Evolutionary conservation across 2,329 filamentous ascomycete genomes (phyloP), one percentile per base, ranked within the genome.

Genomic region (Fusarium sp.): DNA sequence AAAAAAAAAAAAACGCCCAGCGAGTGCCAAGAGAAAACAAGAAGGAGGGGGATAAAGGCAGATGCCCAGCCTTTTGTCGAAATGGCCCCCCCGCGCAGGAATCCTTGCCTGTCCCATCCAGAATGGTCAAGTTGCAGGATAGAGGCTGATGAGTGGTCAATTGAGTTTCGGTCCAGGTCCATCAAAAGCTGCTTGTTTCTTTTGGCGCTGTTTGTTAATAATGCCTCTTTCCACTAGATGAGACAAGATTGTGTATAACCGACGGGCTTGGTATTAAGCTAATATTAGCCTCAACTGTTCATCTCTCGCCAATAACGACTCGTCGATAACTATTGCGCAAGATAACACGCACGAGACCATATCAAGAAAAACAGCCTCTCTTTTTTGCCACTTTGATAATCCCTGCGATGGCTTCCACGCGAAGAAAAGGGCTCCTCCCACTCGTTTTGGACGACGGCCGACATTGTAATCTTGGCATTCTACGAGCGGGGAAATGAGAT

Each of bases 271-370:
- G 58, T 63, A 59, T 62, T 47, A 38, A 63, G 27, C 50, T 25
- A 43, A 62, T 47, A 47, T 52, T 45, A 59, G 25, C 43, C 14
- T 47, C 45, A 33, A 14, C 35, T 45, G 11, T 35, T 20, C 32
- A 20, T 6, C 20, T 27, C n/a, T 62, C 45, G 25, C 62, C 70
- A 70, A 62, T 57, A 12, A 8, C 12, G 25, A n/a, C 14, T 25
- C 58, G 22, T 30, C 35, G 32, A 56, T 63, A 54, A 56, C 58
- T 17, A 52, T 32, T 52, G 11, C 25, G 47, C 47, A 45, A 57
- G 27, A 66, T 25, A 63, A 22, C 27, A 63, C 68, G 70, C 71
- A 73, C 70, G 67, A 68, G 67, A 73, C 71, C 70, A 73, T 14
- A 64, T 71, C 50, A 54, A 73, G 66, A 67, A 65, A 47, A 65